Evolutionary conservation across 306 rosid species (phyloP).

Genomic region (Casuarina cunninghamiana): DNA sequence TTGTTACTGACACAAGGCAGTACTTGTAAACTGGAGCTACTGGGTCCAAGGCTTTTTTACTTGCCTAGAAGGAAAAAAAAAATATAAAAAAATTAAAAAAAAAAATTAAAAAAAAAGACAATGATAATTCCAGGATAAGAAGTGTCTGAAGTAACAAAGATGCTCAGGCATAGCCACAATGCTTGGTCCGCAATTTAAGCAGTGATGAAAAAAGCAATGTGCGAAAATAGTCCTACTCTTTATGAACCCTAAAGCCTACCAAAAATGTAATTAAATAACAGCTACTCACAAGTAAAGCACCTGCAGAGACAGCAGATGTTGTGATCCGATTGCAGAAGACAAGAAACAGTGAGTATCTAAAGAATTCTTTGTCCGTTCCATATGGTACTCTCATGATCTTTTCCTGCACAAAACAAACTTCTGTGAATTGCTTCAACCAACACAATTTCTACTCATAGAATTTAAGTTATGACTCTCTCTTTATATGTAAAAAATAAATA

Average conservation of each 20-base stretch:
- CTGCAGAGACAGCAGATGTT: constrained; percentile 93
- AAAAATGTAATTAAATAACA: neutral
- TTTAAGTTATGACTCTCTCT: neutral
- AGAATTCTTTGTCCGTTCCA: constrained; percentile 68
- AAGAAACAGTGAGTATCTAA: constrained; percentile 77
- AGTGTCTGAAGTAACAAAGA: neutral
- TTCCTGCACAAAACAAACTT: constrained; percentile 59
- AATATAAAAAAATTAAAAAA: neutral
- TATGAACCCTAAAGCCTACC: neutral
- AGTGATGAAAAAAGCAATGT: constrained; percentile 10
- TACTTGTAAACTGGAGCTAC: constrained; percentile 93
- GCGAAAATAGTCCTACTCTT: neutral
- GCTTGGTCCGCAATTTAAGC: neutral
- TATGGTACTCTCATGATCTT: constrained; percentile 97
- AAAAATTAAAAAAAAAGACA: constrained; percentile 10
- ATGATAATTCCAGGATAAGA: neutral
- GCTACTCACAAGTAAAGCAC: constrained; percentile 62
- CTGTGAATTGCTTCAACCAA: neutral
- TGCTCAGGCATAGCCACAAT: neutral
- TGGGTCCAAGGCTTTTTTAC: constrained; percentile 70
- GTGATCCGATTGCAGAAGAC: constrained; percentile 94
- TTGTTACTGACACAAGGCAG: constrained; percentile 73
- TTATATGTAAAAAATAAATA: neutral
- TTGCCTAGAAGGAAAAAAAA: constrained; percentile 45
- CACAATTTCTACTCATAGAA: neutral